Evolutionary conservation across 257 asterid species (phyloP), one percentile per base, ranked within the genome.

Genomic region (Gardenia jasminoides): DNA sequence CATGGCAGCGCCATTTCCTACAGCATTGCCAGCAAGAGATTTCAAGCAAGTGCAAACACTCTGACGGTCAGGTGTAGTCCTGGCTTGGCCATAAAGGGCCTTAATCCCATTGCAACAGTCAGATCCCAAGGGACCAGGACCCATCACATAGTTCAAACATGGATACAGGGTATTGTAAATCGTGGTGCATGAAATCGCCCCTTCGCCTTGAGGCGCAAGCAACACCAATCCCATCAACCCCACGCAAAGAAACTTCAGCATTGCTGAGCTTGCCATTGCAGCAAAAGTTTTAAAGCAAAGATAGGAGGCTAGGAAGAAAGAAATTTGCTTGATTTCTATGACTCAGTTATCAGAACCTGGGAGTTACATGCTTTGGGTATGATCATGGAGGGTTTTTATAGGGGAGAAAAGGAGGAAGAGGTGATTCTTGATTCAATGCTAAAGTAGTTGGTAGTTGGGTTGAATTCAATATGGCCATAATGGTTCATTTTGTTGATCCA

Each of bases 11-110:
- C 61, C 15, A 13, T 0, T 36, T 0, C 36, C 59, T 20, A 22
- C 17, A 0, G 43, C 66, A 33, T 67, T 56, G 1, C 70, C 33
- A 24, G 81, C 73, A 31, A 80, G 78, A 41, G 43, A 39, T 47
- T 85, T 85, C 11, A 79, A 58, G 68, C 88, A 85, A 19, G 72
- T 13, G 82, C 88, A 85, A 26, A 82, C 75, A n/a, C 68, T 52
- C 36, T 39, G 84, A 70, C 86, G 88, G 31, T 82, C 86, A 0
- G 10, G 12, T 19, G 76, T 61, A 7, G 81, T 72, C 3, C 1
- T 41, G 3, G 83, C 88, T 2, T 65, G 33, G 2, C 68, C 19
- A 12, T 72, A 41, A 6, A 82, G 69, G 13, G 74, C 6, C 44
- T 17, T 73, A 52, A 85, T 33, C 39, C 84, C 84, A 24, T 17